Conservation (phyloP, 2,329 filamentous ascomycete genomes). For the Fusarium chuoi region DNA sequence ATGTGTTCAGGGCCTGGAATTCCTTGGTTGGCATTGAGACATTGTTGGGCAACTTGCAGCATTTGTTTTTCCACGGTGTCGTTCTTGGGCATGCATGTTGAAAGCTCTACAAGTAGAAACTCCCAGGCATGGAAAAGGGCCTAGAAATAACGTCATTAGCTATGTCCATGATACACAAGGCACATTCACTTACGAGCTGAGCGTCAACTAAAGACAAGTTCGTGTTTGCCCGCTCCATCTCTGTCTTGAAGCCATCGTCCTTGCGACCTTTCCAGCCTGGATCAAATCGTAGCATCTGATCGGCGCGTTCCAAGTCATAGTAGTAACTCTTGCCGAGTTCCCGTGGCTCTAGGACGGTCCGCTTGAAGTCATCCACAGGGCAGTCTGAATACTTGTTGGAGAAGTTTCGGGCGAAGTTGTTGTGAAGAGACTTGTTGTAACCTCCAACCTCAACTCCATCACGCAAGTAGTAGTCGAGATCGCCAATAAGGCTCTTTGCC, state of each 20-base stretch:
- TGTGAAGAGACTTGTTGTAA: constrained; percentile 89
- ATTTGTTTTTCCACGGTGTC: constrained; percentile 73
- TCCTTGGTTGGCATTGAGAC: constrained; percentile 80
- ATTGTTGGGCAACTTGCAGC: constrained; percentile 79
- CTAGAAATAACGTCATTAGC: constrained; percentile 54
- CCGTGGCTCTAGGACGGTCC: constrained; percentile 72
- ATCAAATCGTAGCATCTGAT: constrained; percentile 80
- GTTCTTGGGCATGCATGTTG: constrained; percentile 67
- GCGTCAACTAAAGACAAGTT: constrained; percentile 94
- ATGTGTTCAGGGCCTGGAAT: constrained; percentile 79
- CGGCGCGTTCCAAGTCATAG: constrained; percentile 81
- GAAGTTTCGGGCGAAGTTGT: constrained; percentile 87
- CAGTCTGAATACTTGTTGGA: constrained; percentile 79
- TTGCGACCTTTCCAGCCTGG: constrained; percentile 77
- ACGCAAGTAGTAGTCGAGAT: constrained; percentile 82
- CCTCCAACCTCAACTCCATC: constrained; percentile 81
- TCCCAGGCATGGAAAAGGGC: constrained; percentile 90
- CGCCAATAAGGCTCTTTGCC: constrained; percentile 76
- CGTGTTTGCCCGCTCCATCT: constrained; percentile 87
- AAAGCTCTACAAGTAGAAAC: constrained; percentile 84
- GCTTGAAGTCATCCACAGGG: constrained; percentile 81
- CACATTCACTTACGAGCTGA: constrained; percentile 73
- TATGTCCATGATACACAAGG: constrained; percentile 40
- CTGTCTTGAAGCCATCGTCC: constrained; percentile 79
- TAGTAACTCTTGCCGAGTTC: constrained; percentile 82